Conservation (phyloP, 202 grass and related monocot genomes). For the Elaeis oleifera region DNA sequence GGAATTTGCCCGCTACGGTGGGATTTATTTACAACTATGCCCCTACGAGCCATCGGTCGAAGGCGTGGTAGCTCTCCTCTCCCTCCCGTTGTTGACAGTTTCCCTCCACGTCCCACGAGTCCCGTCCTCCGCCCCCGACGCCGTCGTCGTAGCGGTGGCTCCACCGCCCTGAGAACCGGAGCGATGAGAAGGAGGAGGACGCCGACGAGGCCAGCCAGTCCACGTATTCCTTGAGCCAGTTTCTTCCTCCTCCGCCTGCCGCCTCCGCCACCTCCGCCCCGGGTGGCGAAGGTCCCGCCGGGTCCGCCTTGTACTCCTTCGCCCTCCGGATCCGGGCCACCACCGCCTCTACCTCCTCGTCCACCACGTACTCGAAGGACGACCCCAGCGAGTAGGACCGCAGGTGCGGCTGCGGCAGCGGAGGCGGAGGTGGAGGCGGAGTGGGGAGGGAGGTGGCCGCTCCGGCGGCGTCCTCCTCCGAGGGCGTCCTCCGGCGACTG, state of each 20-base stretch:
- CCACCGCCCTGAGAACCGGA: constrained; percentile 39
- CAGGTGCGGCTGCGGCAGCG: neutral
- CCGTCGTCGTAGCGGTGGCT: constrained; percentile 67
- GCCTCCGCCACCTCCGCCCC: constrained; percentile 45
- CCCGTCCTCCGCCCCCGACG: constrained; percentile 29
- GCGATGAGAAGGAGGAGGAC: constrained; percentile 2
- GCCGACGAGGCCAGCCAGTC: constrained; percentile 6
- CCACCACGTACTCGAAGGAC: constrained; percentile 57
- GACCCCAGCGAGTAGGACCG: constrained; percentile 32
- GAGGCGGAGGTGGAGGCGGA: neutral
- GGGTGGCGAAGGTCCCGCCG: constrained; percentile 24
- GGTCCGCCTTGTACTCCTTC: constrained; percentile 8
- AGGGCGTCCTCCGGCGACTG: constrained; percentile 35
- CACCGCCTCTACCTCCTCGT: constrained; percentile 46
- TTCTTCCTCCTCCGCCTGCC: neutral
- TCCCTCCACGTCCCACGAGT: constrained; percentile 76
- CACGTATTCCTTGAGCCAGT: constrained; percentile 1
- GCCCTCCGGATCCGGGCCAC: neutral
- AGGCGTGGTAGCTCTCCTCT: constrained; percentile 47
- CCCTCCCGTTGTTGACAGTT: constrained; percentile 34
- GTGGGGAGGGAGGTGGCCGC: neutral
- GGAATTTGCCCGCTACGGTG: too few species aligned
- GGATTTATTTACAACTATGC: constrained; percentile 33
- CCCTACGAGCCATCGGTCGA: constrained; percentile 70
- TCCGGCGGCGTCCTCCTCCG: neutral